These are phyloP conservation scores for Leptoxyphium fumago DNA, from an alignment of 2,329 filamentous ascomycete species.

Conservation along the genomic window DNA sequence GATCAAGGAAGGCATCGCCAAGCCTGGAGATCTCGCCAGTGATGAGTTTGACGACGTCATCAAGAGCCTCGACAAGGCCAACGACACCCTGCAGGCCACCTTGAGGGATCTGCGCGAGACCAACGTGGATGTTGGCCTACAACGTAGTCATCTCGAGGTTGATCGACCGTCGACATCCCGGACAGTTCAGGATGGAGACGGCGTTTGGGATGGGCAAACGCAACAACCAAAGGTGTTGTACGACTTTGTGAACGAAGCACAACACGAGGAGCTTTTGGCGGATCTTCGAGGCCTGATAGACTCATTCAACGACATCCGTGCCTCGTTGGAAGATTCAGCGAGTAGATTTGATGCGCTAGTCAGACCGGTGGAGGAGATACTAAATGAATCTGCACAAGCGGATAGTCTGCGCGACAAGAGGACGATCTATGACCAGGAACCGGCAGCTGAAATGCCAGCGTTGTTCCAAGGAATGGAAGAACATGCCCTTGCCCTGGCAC, in stretches of 20 bases:
- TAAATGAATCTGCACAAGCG: constrained; percentile 1
- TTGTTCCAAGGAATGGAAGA: constrained; percentile 45
- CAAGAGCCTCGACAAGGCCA: constrained; percentile 45
- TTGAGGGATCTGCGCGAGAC: constrained; percentile 51
- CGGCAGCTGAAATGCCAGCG: constrained; percentile 25
- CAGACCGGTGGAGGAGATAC: constrained; percentile 32
- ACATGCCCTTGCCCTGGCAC: constrained; percentile 70
- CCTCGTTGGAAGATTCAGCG: constrained; percentile 38
- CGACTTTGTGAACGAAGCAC: constrained; percentile 62
- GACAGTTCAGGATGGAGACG: constrained; percentile 1
- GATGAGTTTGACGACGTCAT: constrained; percentile 28
- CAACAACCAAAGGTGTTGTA: constrained; percentile 44
- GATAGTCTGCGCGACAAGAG: constrained; percentile 13
- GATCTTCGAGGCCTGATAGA: constrained; percentile 57
- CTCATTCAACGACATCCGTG: constrained; percentile 54
- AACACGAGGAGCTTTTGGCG: constrained; percentile 50
- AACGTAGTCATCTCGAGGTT: constrained; percentile 19
- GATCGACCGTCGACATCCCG: neutral
- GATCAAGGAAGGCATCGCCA: constrained; percentile 27
- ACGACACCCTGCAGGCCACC: constrained; percentile 49
- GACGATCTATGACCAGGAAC: constrained; percentile 17
- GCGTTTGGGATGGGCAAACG: constrained; percentile 1
- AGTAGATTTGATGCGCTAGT: constrained; percentile 62
- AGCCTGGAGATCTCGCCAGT: constrained; percentile 26
- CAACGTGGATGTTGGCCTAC: constrained; percentile 48